A percentile compares a stretch with the other conserved stretches of the same genome.
phyloP scores from a whole-genome alignment of 306 rosid species.

The Psophocarpus tetragonolobus region DNA sequence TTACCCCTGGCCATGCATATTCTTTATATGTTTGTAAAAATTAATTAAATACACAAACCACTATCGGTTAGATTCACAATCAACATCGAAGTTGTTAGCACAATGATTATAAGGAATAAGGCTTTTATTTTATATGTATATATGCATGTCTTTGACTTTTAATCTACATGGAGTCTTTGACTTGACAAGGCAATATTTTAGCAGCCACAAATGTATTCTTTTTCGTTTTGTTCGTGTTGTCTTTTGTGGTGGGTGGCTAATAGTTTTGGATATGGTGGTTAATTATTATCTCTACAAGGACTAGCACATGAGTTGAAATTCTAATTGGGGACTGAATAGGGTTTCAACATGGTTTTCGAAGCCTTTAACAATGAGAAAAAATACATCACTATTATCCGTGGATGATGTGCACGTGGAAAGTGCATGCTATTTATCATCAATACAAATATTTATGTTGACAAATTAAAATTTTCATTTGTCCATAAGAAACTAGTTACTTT shows the following conservation, averaged over 20 bases:
- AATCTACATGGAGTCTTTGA: neutral
- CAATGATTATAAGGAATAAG: neutral
- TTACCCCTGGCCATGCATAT: no score
- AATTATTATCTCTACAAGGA: no score
- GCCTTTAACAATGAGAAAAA: no score
- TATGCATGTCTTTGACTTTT: constrained; percentile 15
- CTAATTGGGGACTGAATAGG: no score
- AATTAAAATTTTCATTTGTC: neutral
- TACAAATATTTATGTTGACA: neutral
- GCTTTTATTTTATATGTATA: neutral
- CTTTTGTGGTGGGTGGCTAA: no score
- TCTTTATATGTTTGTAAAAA: neutral
- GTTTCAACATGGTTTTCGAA: neutral
- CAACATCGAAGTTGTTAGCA: neutral
- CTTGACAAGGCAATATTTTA: neutral
- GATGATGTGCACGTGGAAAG: neutral
- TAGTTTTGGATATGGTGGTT: no score
- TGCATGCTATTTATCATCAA: no score
- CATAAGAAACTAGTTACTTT: neutral
- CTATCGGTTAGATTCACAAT: neutral
- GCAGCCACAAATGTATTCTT: neutral
- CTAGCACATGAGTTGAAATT: neutral
- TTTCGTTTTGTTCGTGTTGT: neutral
- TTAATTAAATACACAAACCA: neutral
- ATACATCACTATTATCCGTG: neutral